phyloP scores from a whole-genome alignment of 352 stramenopile genomes.

The Achlya hypogyna region DNA sequence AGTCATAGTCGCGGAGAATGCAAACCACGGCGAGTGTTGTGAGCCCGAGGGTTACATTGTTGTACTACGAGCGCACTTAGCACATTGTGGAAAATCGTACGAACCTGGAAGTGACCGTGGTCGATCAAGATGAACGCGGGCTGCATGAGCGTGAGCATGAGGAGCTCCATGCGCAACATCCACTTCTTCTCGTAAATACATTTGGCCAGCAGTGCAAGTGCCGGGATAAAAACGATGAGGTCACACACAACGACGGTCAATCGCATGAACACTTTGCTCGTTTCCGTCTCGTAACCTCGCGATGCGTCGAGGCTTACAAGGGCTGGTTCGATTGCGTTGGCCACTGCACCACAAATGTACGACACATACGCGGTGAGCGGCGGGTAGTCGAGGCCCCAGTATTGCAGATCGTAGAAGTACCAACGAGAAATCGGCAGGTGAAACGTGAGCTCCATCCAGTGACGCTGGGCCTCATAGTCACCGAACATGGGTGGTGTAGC shows the following conservation, averaged over 20 bases:
- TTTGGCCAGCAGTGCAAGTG: constrained; percentile 35
- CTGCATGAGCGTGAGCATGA: constrained; percentile 68
- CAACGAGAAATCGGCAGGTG: constrained; percentile 89
- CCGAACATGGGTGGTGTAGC: constrained; percentile 82
- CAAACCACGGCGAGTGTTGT: constrained; percentile 56
- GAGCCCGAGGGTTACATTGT: constrained; percentile 95
- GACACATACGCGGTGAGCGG: constrained; percentile 91
- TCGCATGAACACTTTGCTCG: constrained; percentile 88
- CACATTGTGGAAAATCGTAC: background rate
- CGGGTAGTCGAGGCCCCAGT: constrained; percentile 98
- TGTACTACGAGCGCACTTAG: constrained; percentile 75
- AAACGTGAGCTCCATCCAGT: constrained; percentile 99
- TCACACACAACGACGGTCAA: constrained; percentile 90
- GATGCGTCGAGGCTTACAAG: constrained; percentile 77
- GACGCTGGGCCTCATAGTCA: constrained; percentile 97
- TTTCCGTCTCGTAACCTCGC: constrained; percentile 76
- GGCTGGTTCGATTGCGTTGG: constrained; percentile 65
- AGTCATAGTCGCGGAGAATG: constrained; percentile 67
- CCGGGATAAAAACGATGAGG: constrained; percentile 83
- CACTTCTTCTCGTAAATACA: constrained; percentile 44
- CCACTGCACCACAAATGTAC: constrained; percentile 68
- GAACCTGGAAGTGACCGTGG: constrained; percentile 97
- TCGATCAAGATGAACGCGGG: constrained; percentile 93
- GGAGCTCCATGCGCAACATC: constrained; percentile 48
- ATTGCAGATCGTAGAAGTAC: constrained; percentile 95